These are phyloP conservation scores for Dryas octopetala DNA, from an alignment of 306 rosid species.

Conservation along the genomic window DNA sequence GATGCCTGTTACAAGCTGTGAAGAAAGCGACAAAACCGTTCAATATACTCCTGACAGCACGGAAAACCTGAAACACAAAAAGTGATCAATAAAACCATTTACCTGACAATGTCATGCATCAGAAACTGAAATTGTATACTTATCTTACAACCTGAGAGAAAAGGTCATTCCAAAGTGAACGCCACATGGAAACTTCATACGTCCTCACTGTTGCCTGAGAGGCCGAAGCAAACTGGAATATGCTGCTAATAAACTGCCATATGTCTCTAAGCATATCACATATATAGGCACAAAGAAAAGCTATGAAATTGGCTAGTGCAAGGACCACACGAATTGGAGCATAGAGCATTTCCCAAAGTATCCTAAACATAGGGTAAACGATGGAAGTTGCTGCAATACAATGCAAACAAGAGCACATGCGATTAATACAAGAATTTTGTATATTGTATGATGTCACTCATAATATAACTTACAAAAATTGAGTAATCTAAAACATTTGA, in stretches of 20 bases:
- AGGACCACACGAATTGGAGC: slow-evolving; percentile 64
- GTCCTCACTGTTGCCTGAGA: slow-evolving; percentile 62
- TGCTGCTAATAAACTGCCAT: slow-evolving; percentile 53
- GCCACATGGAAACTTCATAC: slow-evolving; percentile 79
- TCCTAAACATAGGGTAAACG: slow-evolving; percentile 65
- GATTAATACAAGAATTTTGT: slow-evolving; percentile 21
- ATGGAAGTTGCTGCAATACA: slow-evolving; percentile 58
- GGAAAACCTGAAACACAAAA: slow-evolving; percentile 62
- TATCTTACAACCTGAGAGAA: slow-evolving; percentile 70
- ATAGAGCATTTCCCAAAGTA: slow-evolving; percentile 65
- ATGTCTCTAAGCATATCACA: slow-evolving; percentile 41
- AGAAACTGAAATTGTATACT: slow-evolving; percentile 13
- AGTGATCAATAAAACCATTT: slow-evolving; percentile 27
- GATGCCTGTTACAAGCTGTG: slow-evolving; percentile 92
- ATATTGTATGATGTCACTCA: slow-evolving; percentile 4
- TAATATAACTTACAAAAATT: slow-evolving; percentile 9
- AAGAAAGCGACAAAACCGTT: slow-evolving; percentile 86
- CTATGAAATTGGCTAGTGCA: slow-evolving; percentile 45
- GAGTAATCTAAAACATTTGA: slow-evolving; percentile 24
- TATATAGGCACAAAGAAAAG: slow-evolving; percentile 35
- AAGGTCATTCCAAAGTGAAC: slow-evolving; percentile 88
- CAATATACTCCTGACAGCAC: slow-evolving; percentile 83
- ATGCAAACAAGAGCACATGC: slow-evolving; percentile 23
- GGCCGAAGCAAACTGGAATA: slow-evolving; percentile 65
- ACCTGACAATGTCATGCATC: slow-evolving; percentile 8